phyloP scores from a whole-genome alignment of 2,329 filamentous ascomycete species.

The Fusarium scirpi region DNA sequence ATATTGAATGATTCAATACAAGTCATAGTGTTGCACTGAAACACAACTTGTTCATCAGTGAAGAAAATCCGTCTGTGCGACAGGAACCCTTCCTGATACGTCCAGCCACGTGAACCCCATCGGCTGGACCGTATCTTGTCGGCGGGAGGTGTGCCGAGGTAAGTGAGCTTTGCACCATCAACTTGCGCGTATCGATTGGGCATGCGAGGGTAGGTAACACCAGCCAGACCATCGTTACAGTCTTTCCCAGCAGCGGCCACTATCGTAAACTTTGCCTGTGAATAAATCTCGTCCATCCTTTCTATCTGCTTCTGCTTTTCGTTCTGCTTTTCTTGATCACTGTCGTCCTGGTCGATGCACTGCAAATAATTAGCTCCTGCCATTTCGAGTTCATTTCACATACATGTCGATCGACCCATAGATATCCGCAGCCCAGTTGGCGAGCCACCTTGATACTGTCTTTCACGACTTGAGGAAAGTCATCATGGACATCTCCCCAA shows the following conservation, averaged over 20 bases:
- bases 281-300: background rate
- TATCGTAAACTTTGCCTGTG: background rate
- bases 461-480: background rate
- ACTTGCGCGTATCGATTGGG: background rate
- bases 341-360: background rate
- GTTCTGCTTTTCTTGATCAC: too few species aligned
- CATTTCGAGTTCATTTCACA: fast-evolving
- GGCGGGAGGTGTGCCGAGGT: background rate
- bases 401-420: background rate
- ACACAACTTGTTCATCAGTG: background rate
- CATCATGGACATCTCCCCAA: background rate
- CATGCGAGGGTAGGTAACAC: background rate
- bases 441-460: background rate
- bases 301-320: background rate
- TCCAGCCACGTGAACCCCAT: background rate
- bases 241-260: background rate
- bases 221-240: background rate
- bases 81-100: fast-evolving
- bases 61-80: background rate
- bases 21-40: background rate
- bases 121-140: background rate
- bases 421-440: background rate
- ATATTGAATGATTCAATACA: fast-evolving
- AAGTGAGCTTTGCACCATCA: background rate
- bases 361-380: background rate